Base-by-base conservation (phyloP, 306 rosid genomes). In the Geum urbanum region DNA sequence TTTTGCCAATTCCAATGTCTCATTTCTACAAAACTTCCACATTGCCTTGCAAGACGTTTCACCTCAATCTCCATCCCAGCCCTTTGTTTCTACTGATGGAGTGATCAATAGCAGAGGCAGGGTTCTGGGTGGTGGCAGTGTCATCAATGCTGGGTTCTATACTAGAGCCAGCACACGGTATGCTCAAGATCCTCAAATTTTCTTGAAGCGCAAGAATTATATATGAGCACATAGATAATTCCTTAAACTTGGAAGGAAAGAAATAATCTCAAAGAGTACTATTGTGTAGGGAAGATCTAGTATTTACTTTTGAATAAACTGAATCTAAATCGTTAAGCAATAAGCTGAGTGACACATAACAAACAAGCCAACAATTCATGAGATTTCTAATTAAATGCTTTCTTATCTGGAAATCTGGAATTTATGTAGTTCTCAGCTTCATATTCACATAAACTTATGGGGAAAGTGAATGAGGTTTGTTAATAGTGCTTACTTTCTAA, bases 111-210 rank as follows among this genome's bases (percentile, higher is more conserved):
- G 97, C 19, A 85, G 98, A 55, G 98, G 79, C 41, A 86, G 98
- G 71, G 86, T 92, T 55, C 75, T 92, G 74, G 98, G 98, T 49
- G 98, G 98, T 61, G 98, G 91, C 0, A 77, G 78, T 63, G 27
- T 78, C 79, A 90, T 92, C 74, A 92, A 92, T 81, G 98, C 98
- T 78, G 98, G 98, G 47, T 92, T 92, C 87, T 92, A 92, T 80
- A 90, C 97, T 5, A 82, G 98, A 80, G 98, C 98, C 59, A 78
- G 77, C 67, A 9, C 85, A 71, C 81, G 92, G 96, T 92, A 82
- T 22, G 50, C 18, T 47, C 15, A 52, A 40, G 16, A 53, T 18
- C 22, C 19, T 69, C 40, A 19, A 0, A 39, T 69, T 50, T 51
- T 12, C 48, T 67, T 51, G 48, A 19, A 51, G 9, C 32, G 16